Evolutionary conservation across 768 basidiomycete genomes (phyloP).

Genomic region (Boletus speciosus): DNA sequence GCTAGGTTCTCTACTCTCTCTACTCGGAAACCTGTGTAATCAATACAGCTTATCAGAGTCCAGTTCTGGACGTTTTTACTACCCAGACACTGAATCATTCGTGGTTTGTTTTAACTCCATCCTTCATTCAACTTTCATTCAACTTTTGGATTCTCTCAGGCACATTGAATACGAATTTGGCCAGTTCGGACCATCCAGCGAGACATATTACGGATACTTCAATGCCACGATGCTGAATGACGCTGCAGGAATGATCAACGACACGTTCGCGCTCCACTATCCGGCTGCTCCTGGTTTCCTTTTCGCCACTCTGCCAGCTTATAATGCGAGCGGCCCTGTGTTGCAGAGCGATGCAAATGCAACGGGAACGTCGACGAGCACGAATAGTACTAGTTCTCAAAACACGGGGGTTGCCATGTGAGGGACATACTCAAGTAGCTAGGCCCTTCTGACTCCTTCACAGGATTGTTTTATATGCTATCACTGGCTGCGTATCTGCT

Average conservation of each 20-base stretch:
- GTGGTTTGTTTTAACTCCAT: conserved; percentile 36
- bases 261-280: conserved; percentile 40
- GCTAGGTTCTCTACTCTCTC: conserved; percentile 73
- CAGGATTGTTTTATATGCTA: conserved; percentile 80
- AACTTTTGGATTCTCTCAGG: conserved; percentile 25
- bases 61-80: conserved; percentile 73
- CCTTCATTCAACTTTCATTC: neutral
- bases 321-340: conserved; percentile 49
- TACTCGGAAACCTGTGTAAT: conserved; percentile 72
- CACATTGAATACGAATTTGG: conserved; percentile 58
- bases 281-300: conserved; percentile 57
- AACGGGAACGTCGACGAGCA: conserved; percentile 10
- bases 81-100: conserved; percentile 62
- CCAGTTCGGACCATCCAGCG: conserved; percentile 52
- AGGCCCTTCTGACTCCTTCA: conserved; percentile 7
- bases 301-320: conserved; percentile 63
- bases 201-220: conserved; percentile 50
- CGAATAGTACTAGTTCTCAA: conserved; percentile 15
- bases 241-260: conserved; percentile 40
- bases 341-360: conserved; percentile 18
- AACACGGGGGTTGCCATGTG: conserved; percentile 78
- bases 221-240: conserved; percentile 62
- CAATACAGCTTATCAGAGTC: conserved; percentile 65
- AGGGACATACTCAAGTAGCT: conserved; percentile 18
- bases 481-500: conserved; percentile 84